Percentiles rank a stretch among this genome's conserved stretches.
These are phyloP conservation scores for Phyllosticta citriasiana DNA, from an alignment of 2,329 filamentous ascomycete species.

Conservation along the genomic window DNA sequence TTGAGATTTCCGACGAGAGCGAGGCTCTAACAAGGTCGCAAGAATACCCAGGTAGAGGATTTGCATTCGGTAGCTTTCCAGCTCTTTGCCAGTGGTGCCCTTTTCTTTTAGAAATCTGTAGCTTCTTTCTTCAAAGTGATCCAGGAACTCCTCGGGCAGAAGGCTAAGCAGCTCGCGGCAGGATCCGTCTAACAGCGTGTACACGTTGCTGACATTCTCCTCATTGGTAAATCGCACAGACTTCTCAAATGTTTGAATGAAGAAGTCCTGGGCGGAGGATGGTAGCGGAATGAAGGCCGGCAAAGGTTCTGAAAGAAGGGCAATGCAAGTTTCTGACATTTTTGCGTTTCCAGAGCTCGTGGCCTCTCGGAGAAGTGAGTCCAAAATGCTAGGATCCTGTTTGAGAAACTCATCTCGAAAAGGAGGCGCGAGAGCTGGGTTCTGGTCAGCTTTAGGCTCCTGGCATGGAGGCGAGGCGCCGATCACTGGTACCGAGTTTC, in stretches of 20 bases:
- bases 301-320: slow-evolving; percentile 23
- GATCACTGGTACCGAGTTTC: slow-evolving; percentile 34
- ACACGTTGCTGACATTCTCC: slow-evolving; percentile 19
- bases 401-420: slow-evolving; percentile 23
- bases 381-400: slow-evolving; percentile 22
- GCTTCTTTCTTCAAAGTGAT: slow-evolving; percentile 1
- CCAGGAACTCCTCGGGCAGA: slow-evolving; percentile 14
- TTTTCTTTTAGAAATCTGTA: slow-evolving; percentile 1
- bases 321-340: slow-evolving; percentile 17
- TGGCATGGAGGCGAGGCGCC: background rate
- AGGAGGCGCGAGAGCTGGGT: background rate
- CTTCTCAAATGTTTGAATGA: slow-evolving; percentile 22
- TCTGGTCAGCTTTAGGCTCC: background rate
- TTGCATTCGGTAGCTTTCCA: background rate
- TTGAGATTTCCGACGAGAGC: background rate
- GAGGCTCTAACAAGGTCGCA: background rate
- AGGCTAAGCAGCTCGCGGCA: slow-evolving; percentile 21
- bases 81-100: background rate
- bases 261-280: slow-evolving; percentile 24
- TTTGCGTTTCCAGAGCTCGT: slow-evolving; percentile 17
- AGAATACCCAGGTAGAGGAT: slow-evolving; percentile 5
- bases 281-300: slow-evolving; percentile 22
- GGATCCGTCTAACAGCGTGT: slow-evolving; percentile 27
- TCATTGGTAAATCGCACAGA: slow-evolving; percentile 18
- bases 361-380: slow-evolving; percentile 24